Evolutionary conservation across 1,139 yeast species (phyloP).

Genomic region (Yamadazyma jaroonii): DNA sequence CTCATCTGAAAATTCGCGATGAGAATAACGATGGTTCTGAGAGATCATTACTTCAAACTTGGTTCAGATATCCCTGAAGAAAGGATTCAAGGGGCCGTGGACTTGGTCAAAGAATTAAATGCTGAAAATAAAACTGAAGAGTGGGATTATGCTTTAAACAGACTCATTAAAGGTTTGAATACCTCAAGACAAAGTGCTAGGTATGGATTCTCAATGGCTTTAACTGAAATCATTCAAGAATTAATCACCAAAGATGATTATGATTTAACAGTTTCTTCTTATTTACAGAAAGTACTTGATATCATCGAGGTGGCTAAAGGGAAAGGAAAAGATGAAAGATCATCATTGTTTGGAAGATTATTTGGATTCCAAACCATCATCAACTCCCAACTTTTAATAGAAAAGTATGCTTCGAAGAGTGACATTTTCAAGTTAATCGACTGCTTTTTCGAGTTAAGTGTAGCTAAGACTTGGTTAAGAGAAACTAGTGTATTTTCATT

Average conservation of each 20-base stretch:
- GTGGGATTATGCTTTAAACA: constrained; percentile 77
- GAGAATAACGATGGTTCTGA: constrained; percentile 45
- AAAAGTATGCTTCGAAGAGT: constrained; percentile 21
- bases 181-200: constrained; percentile 84
- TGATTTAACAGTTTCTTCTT: constrained; percentile 31
- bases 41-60: constrained; percentile 74
- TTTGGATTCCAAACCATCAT: constrained; percentile 81
- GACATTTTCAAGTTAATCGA: constrained; percentile 39
- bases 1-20: constrained; percentile 1
- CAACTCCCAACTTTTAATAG: constrained; percentile 50
- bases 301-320: constrained; percentile 45
- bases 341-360: constrained; percentile 75
- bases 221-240: constrained; percentile 68
- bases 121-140: constrained; percentile 49
- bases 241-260: constrained; percentile 28
- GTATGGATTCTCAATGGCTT: constrained; percentile 84
- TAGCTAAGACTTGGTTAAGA: constrained; percentile 77
- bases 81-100: constrained; percentile 69
- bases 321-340: constrained; percentile 81
- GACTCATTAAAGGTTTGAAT: constrained; percentile 77
- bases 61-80: constrained; percentile 77
- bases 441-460: constrained; percentile 56
- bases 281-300: constrained; percentile 41
- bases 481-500: constrained; percentile 78
- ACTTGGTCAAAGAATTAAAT: constrained; percentile 57